Conservation (phyloP, 192 early-diverging fungal genomes). For the Phycomyces blakesleeanus region DNA sequence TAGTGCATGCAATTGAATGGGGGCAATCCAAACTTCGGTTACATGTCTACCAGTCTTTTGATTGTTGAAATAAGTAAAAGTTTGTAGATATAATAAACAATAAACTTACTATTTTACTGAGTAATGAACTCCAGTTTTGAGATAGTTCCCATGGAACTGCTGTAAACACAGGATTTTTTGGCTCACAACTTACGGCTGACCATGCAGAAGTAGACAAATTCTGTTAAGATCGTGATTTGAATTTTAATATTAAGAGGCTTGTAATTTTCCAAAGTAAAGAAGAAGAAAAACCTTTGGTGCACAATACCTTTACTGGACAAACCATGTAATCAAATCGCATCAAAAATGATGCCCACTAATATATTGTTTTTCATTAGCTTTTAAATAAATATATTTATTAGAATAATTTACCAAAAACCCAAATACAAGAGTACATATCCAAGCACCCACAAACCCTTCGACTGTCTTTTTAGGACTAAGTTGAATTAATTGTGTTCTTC, state of each 20-base stretch:
- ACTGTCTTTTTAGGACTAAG: constrained; percentile 97
- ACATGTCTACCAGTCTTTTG: background rate
- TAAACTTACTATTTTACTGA: constrained; percentile 12
- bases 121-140: background rate
- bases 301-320: constrained; percentile 49
- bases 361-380: background rate
- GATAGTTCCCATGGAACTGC: constrained; percentile 33
- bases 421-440: constrained; percentile 80
- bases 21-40: constrained; percentile 63
- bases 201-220: constrained; percentile 49
- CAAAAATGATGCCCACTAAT: constrained; percentile 42
- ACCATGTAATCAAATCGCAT: constrained; percentile 55
- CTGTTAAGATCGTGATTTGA: background rate
- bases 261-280: no score
- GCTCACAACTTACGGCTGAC: constrained; percentile 49
- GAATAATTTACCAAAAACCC: constrained; percentile 68
- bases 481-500: constrained; percentile 83
- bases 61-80: background rate
- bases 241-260: no score
- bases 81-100: background rate
- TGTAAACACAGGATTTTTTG: constrained; percentile 54
- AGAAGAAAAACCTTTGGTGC: no score
- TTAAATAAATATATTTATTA: background rate
- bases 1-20: constrained; percentile 85
- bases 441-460: constrained; percentile 93